These are phyloP conservation scores for Syncephalastrum sp. DNA, from an alignment of 371 early-diverging fungal species.

Conservation along the genomic window DNA sequence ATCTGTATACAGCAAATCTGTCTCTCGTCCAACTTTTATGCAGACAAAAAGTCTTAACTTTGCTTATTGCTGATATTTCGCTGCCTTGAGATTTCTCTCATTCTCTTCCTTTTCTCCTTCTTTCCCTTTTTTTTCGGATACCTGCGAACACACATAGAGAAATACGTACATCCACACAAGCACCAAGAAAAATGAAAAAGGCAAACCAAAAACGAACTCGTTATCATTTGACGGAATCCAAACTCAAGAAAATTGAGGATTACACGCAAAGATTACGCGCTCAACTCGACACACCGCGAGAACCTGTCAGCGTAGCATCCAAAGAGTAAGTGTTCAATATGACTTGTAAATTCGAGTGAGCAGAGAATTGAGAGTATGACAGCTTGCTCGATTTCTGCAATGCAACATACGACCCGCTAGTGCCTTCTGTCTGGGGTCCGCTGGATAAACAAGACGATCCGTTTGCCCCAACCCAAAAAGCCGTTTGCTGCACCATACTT, in stretches of 20 bases:
- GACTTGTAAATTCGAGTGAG: not conserved
- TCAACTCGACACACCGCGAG: slow-evolving; percentile 77
- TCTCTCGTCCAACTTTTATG: not conserved
- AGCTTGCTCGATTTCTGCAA: slow-evolving; percentile 26
- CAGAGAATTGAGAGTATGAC: not conserved
- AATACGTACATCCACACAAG: not conserved
- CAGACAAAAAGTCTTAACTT: slow-evolving; percentile 4
- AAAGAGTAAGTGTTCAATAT: slow-evolving; percentile 7
- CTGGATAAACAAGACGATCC: slow-evolving; percentile 22
- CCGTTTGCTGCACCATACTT: slow-evolving; percentile 10
- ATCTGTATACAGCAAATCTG: not conserved
- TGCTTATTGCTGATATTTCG: not conserved
- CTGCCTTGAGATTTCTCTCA: not conserved
- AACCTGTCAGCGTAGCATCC: slow-evolving; percentile 76
- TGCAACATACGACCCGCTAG: slow-evolving; percentile 20
- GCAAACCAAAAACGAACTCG: not conserved
- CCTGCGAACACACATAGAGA: slow-evolving; percentile 6
- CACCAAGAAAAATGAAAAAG: not conserved
- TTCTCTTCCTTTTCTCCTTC: slow-evolving; percentile 4
- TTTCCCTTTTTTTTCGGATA: slow-evolving; percentile 1
- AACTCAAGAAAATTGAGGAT: slow-evolving; percentile 72
- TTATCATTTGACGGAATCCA: slow-evolving; percentile 49
- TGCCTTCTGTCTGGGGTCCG: slow-evolving; percentile 26
- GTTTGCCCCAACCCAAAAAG: slow-evolving; percentile 14
- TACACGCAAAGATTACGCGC: slow-evolving; percentile 73